Percentiles rank a stretch among this genome's conserved stretches.
Evolutionary conservation across 345 rosid species (phyloP).

Genomic region (Hevea brasiliensis): DNA sequence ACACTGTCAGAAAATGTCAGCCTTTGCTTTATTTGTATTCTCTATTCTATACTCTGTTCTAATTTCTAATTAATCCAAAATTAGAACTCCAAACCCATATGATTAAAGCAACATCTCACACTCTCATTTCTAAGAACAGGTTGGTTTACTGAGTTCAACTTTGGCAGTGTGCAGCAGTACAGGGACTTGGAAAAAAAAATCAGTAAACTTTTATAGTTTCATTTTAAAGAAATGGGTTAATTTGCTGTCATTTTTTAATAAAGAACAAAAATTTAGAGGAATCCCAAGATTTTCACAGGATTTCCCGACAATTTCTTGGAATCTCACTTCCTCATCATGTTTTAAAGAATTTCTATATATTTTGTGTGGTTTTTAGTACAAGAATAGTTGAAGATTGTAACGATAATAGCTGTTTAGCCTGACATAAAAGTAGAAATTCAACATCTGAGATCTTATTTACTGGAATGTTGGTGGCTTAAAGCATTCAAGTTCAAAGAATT

Average conservation of each 20-base stretch:
- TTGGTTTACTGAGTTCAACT: background rate
- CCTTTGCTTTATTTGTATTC: conserved; percentile 3
- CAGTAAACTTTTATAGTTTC: background rate
- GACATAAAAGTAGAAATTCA: conserved; percentile 21
- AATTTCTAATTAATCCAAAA: conserved; percentile 15
- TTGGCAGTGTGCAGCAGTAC: conserved; percentile 14
- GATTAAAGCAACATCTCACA: conserved; percentile 23
- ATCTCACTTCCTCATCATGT: conserved; percentile 17
- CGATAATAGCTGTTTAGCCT: conserved; percentile 24
- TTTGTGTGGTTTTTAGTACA: background rate
- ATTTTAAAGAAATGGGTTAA: background rate
- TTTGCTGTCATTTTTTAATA: conserved; percentile 29
- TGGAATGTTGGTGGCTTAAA: background rate
- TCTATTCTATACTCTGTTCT: conserved; percentile 21
- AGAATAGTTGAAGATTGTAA: background rate
- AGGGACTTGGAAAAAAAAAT: too few relatives aligned
- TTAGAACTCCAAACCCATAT: conserved; percentile 19
- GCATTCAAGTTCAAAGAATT: background rate
- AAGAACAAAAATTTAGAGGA: conserved; percentile 23
- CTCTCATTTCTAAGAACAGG: background rate
- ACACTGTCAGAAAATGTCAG: conserved; percentile 27
- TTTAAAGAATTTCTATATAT: background rate
- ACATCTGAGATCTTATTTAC: background rate
- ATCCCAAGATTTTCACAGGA: conserved; percentile 41
- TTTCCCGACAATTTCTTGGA: conserved; percentile 37